These are phyloP conservation scores for Blastomyces gilchristii DNA, from an alignment of 2,329 filamentous ascomycete species.

Conservation along the genomic window DNA sequence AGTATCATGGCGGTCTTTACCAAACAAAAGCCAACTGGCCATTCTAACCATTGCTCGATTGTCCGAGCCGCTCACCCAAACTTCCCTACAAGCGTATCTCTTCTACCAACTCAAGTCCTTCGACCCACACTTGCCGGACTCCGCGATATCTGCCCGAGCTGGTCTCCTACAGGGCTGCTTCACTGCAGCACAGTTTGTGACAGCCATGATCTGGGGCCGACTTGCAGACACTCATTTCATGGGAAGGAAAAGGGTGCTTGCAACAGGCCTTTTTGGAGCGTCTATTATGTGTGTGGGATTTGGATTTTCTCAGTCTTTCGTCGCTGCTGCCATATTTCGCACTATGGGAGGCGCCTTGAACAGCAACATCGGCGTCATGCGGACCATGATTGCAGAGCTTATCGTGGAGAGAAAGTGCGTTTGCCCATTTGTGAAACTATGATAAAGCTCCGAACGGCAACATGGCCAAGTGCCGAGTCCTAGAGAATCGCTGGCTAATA, in stretches of 20 bases:
- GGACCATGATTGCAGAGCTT: constrained; percentile 64
- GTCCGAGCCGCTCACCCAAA: constrained; percentile 73
- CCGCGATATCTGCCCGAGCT: constrained; percentile 63
- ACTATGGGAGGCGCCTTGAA: constrained; percentile 58
- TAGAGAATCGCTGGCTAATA: constrained; percentile 11
- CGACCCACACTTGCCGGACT: constrained; percentile 46
- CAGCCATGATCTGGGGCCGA: constrained; percentile 72
- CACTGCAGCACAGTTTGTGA: constrained; percentile 70
- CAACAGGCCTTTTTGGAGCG: constrained; percentile 66
- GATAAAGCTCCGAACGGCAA: background rate
- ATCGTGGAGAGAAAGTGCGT: constrained; percentile 56
- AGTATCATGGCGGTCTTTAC: constrained; percentile 62
- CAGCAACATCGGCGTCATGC: constrained; percentile 64
- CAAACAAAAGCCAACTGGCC: constrained; percentile 64
- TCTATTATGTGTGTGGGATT: constrained; percentile 56
- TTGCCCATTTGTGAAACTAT: background rate
- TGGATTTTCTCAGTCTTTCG: constrained; percentile 57
- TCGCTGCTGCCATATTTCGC: constrained; percentile 53
- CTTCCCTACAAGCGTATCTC: constrained; percentile 67
- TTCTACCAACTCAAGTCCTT: constrained; percentile 85
- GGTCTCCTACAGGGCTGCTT: constrained; percentile 71
- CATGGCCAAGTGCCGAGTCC: background rate
- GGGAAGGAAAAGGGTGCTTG: constrained; percentile 66
- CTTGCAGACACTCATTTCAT: constrained; percentile 53
- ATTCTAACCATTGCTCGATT: constrained; percentile 69